Conservation (phyloP, 139 green algal species). For the Chlorella sp. region DNA sequence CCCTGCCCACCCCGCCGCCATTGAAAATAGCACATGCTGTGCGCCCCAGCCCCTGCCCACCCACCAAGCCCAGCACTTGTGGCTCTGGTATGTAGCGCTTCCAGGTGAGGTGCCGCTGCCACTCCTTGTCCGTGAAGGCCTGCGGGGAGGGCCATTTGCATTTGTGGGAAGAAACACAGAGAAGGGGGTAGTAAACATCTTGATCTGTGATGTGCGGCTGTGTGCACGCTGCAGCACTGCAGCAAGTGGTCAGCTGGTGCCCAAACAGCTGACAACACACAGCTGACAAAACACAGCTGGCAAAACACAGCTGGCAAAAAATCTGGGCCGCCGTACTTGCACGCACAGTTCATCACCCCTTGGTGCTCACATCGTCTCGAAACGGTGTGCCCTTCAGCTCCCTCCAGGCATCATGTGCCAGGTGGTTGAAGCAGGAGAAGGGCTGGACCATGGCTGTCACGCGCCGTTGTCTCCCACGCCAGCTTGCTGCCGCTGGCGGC, state of each 20-base stretch:
- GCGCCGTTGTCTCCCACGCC: too few relatives aligned
- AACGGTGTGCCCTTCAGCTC: conserved; percentile 9
- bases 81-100: conserved; percentile 30
- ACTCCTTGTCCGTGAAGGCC: background rate
- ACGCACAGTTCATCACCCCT: too few relatives aligned
- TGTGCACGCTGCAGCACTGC: background rate
- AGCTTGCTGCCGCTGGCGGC: too few relatives aligned
- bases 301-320: background rate
- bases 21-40: too few relatives aligned
- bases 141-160: background rate
- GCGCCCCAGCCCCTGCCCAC: too few relatives aligned
- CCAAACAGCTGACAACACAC: background rate
- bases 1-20: too few relatives aligned
- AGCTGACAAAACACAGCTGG: background rate
- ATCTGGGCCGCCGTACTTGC: too few relatives aligned
- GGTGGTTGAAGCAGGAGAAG: background rate
- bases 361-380: conserved; percentile 4
- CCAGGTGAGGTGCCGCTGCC: conserved; percentile 22
- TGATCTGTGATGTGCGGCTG: background rate
- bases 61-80: background rate
- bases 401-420: background rate
- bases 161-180: too few relatives aligned
- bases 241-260: background rate
- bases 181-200: background rate
- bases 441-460: too few relatives aligned